phyloP scores from a whole-genome alignment of 495 filamentous ascomycete species.

The Pyrenopolyporus hunteri region DNA sequence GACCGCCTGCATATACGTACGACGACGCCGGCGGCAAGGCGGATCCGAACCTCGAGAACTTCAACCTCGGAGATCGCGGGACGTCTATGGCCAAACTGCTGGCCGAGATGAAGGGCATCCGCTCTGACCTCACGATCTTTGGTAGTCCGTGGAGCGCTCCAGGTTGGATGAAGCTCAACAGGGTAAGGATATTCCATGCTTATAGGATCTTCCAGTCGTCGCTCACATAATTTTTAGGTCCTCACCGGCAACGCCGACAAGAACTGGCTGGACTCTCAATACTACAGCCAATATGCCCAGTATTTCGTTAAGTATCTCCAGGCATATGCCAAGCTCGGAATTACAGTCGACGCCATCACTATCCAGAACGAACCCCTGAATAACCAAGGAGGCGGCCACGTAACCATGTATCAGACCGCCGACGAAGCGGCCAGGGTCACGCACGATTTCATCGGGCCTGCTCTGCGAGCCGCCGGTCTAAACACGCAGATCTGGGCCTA shows the following conservation, averaged over 20 bases:
- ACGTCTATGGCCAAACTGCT: conserved; percentile 59
- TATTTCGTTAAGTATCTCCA: conserved; percentile 66
- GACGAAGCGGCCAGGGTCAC: conserved; percentile 57
- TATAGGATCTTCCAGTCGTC: background rate
- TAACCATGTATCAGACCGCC: conserved; percentile 60
- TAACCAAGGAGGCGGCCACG: conserved; percentile 56
- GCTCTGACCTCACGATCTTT: conserved; percentile 49
- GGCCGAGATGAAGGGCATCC: conserved; percentile 48
- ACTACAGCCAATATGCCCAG: conserved; percentile 54
- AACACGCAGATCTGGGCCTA: conserved; percentile 59
- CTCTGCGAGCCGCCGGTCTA: conserved; percentile 49
- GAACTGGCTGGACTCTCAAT: conserved; percentile 60
- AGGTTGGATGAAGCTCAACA: conserved; percentile 65
- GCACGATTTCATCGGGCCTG: conserved; percentile 57
- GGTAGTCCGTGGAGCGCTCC: conserved; percentile 62
- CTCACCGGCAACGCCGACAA: conserved; percentile 54
- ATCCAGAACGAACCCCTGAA: conserved; percentile 65
- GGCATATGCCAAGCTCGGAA: conserved; percentile 52
- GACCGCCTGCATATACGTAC: conserved; percentile 58
- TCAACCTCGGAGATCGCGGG: conserved; percentile 57
- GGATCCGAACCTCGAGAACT: conserved; percentile 50
- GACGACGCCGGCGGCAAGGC: conserved; percentile 52
- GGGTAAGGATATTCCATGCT: conserved; percentile 29
- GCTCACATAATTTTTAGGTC: conserved; percentile 27
- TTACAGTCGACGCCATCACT: conserved; percentile 59